Evolutionary conservation across 306 rosid species (phyloP).

Genomic region (Rubus idaeus): DNA sequence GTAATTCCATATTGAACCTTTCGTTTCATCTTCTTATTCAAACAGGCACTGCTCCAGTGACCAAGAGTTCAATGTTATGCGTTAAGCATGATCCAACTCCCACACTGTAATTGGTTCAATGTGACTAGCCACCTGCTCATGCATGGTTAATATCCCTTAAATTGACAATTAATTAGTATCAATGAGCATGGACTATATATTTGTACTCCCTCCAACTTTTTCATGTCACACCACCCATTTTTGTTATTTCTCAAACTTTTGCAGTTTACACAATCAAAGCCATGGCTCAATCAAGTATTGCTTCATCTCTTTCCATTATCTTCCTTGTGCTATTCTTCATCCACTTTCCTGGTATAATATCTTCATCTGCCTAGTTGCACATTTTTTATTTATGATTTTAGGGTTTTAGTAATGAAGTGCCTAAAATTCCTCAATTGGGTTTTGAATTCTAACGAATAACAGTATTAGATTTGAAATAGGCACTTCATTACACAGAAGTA

Average conservation of each 20-base stretch:
- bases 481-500: no score
- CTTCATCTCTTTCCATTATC: slow-evolving; percentile 13
- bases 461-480: no score
- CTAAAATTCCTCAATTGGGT: neutral
- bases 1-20: neutral
- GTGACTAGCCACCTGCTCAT: neutral
- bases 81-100: slow-evolving; percentile 5
- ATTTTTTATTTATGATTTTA: neutral
- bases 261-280: neutral
- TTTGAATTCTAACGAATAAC: neutral
- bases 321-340: slow-evolving; percentile 28
- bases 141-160: neutral
- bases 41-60: no score
- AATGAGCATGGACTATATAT: slow-evolving; percentile 15
- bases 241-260: neutral
- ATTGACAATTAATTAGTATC: neutral
- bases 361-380: neutral
- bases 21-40: slow-evolving; percentile 7
- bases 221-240: slow-evolving; percentile 2
- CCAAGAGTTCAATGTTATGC: neutral
- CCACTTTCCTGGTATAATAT: slow-evolving; percentile 24
- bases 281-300: slow-evolving; percentile 28
- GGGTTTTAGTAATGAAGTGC: neutral
- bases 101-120: neutral
- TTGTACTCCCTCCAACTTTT: neutral